Base-by-base conservation (phyloP, 1,284 basidiomycete genomes). In the Grifola frondosa region DNA sequence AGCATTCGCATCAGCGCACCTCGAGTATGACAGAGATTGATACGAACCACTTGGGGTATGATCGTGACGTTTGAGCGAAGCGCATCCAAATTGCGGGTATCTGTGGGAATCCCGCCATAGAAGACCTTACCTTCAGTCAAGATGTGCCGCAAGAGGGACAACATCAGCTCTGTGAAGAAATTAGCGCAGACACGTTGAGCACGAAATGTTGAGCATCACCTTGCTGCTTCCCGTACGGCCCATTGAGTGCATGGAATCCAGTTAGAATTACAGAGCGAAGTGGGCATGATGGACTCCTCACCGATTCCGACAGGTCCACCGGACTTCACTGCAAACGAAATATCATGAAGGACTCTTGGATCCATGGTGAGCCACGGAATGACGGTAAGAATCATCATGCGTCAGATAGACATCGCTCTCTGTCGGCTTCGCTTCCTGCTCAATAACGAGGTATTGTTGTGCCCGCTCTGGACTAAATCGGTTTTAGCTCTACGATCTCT, bases 191-290 rank as follows among this genome's bases (percentile, higher is more conserved):
- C 50, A 26, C 44, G 11, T 39, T 15, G 39, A 46, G 7, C 15
- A 9, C 28, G 8, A 16, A 20, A 22, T 26, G 17, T 33, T 43
- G 12, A 25, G 17, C 23, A 26, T 21, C 41, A 74, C 75, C 68
- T 88, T 88, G 42, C 86, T 85, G 52, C 78, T 82, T 16, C 86
- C 87, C 2, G 86, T 88, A 22, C 87, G 69, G 24, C 86, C 85
- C 17, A 83, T 54, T 57, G 22, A 16, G n/a, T 20, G 19, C 2
- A 30, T 19, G 19, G 5, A 17, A 12, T 20, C 13, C 10, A 28
- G 15, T 19, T n/a, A 7, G 16, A 6, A 20, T 29, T 29, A 6
- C 7, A 30, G 11, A 34, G 30, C 4, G 6, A 16, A 21, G 11
- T 15, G 20, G n/a, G n/a, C 10, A 28, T 28, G 10, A 10, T 10